Evolutionary conservation across 805 yeast species (phyloP).

Genomic region (Kuraishia cidri): DNA sequence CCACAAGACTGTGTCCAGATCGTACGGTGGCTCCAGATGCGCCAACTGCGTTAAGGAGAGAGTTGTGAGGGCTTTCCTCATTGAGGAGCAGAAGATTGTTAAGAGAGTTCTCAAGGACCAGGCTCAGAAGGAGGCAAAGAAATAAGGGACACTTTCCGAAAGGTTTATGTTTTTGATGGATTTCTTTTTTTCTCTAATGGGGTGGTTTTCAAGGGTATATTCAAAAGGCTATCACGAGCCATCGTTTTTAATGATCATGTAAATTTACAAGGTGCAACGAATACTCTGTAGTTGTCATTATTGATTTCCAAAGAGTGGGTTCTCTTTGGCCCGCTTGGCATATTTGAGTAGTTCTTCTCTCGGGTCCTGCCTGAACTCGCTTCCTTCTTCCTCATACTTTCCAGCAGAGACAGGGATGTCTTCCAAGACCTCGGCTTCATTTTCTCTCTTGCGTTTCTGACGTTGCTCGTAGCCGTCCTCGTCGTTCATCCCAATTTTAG

Average conservation of each 20-base stretch:
- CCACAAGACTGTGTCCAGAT: conserved; percentile 97
- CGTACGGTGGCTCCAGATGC: conserved; percentile 99
- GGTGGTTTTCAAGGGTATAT: not conserved
- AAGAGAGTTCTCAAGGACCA: conserved; percentile 98
- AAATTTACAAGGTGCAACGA: not conserved
- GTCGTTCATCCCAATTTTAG: not conserved
- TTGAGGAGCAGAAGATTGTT: conserved; percentile 99
- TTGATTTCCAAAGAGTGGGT: not conserved
- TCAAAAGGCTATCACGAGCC: not conserved
- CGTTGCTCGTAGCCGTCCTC: not conserved
- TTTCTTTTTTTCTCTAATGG: not conserved
- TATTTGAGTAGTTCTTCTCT: not conserved
- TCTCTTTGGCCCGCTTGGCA: not conserved
- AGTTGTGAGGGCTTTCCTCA: conserved; percentile 98
- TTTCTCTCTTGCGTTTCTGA: too few relatives aligned
- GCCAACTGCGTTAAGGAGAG: conserved; percentile 99
- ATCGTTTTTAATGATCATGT: conserved; percentile 2
- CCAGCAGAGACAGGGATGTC: too few relatives aligned
- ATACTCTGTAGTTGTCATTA: not conserved
- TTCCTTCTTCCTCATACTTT: too few relatives aligned
- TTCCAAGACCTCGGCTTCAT: too few relatives aligned
- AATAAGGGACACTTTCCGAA: too few relatives aligned
- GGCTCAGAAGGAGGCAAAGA: conserved; percentile 72
- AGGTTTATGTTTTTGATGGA: not conserved
- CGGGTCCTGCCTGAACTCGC: not conserved